Base-by-base conservation (phyloP, 345 rosid species). In the Brassica rapa region DNA sequence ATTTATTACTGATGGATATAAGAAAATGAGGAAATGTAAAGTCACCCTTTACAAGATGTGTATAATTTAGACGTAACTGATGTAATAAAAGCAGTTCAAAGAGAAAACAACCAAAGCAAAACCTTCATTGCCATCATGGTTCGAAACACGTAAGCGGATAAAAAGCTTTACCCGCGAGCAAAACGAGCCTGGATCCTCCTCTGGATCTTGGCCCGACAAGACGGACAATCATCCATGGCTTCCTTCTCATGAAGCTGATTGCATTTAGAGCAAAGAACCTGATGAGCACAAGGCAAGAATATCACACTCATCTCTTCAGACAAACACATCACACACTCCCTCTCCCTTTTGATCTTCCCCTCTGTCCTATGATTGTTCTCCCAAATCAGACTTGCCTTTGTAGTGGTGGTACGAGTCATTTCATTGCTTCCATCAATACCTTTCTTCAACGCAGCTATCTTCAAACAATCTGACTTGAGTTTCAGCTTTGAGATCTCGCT, bases 281-380 rank as follows among this genome's bases (percentile, higher is more conserved):
- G 89, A 79, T 88, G 91, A 30, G 90, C 87, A 79, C 95, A 88
- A n/a, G 91, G 92, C 39, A 88, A 82, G 77, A 87, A 85, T 0
- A 88, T 82, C 74, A 88, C 85, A 3, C 82, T 74, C 82, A 79
- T 86, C 81, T 87, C 91, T 64, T 87, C 89, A 33, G 87, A 66
- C 56, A 86, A 90, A 85, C 97, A 93, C 98, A 93, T 91, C 73
- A 93, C 97, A 25, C 98, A 94, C 71, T 94, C 98, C 16, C 93
- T 84, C 76, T 94, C 98, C 71, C 82, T 80, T 62, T 69, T 80
- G 75, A 80, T 80, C 41, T 80, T 80, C 8, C 66, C 11, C 35
- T 74, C 82, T 68, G 19, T 1, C 61, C 71, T 64, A 29, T 68
- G 66, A 69, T 63, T 59, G 6, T 78, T 69, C 49, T 74, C 82